These are phyloP conservation scores for Penicillium maclennaniae DNA, from an alignment of 495 filamentous ascomycete genomes.

Conservation along the genomic window DNA sequence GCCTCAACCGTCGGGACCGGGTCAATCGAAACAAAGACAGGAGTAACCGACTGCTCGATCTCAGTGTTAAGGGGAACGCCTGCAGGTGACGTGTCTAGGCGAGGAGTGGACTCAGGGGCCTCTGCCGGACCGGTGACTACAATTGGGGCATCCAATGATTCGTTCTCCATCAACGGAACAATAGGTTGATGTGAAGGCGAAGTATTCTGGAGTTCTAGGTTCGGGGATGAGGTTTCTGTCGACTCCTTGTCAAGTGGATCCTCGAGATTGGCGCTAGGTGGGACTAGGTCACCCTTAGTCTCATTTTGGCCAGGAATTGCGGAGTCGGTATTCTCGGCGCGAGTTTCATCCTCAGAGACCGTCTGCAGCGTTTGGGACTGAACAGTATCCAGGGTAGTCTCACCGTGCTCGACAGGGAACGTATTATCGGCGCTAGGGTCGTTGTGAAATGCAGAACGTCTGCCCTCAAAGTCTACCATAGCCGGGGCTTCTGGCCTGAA, in stretches of 20 bases:
- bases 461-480: constrained; percentile 17
- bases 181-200: constrained; percentile 21
- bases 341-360: constrained; percentile 28
- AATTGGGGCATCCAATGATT: constrained; percentile 11
- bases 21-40: constrained; percentile 16
- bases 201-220: constrained; percentile 22
- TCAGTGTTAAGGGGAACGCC: constrained; percentile 16
- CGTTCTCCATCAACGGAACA: constrained; percentile 13
- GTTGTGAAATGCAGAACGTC: constrained; percentile 16
- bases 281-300: constrained; percentile 32
- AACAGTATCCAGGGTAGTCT: constrained; percentile 8
- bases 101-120: constrained; percentile 13
- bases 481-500: constrained; percentile 21
- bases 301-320: constrained; percentile 22
- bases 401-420: constrained; percentile 8
- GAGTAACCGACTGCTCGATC: constrained; percentile 17
- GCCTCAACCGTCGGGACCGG: constrained; percentile 14
- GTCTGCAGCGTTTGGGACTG: constrained; percentile 21
- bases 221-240: constrained; percentile 22
- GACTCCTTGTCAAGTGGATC: constrained; percentile 33
- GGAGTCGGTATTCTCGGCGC: constrained; percentile 21
- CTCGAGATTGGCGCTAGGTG: constrained; percentile 32
- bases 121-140: constrained; percentile 12
- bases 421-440: constrained; percentile 12
- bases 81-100: constrained; percentile 20